Conservation (phyloP, 108 stramenopile genomes). For the Parietichytrium sp. region DNA sequence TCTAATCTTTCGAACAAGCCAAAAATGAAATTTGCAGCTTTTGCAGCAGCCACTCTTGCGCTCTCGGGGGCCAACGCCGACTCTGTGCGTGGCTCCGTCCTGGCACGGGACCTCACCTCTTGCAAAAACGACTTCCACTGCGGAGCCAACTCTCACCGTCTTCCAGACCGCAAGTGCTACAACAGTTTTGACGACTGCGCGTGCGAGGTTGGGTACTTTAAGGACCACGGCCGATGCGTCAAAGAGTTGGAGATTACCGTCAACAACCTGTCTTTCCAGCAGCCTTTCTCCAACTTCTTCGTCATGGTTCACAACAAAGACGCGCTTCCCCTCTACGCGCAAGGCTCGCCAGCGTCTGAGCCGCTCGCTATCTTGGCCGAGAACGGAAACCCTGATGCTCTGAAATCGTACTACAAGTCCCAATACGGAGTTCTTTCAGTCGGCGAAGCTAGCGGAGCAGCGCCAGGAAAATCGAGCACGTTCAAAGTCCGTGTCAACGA, state of each 20-base stretch:
- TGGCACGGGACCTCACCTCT: too few relatives aligned
- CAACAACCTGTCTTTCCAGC: slow-evolving; percentile 37
- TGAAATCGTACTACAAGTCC: not conserved
- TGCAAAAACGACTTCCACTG: too few relatives aligned
- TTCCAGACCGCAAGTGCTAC: too few relatives aligned
- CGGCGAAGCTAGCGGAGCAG: not conserved
- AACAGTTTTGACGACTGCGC: too few relatives aligned
- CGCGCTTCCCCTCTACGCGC: slow-evolving; percentile 13
- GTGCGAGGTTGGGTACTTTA: not conserved
- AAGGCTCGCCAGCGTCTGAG: not conserved
- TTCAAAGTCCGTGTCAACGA: not conserved
- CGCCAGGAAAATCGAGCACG: not conserved
- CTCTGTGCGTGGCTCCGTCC: too few relatives aligned
- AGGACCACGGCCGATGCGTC: not conserved
- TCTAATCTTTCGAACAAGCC: too few relatives aligned
- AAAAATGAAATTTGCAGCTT: too few relatives aligned
- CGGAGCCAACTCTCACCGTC: too few relatives aligned
- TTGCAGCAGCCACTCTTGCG: too few relatives aligned
- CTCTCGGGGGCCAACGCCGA: too few relatives aligned
- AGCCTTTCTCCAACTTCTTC: slow-evolving; percentile 42
- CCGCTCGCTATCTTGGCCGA: not conserved
- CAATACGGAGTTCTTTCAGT: not conserved
- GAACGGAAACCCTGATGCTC: not conserved
- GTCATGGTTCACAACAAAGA: slow-evolving; percentile 41
- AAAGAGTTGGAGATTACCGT: not conserved